Evolutionary conservation across 1,139 yeast species (phyloP), one percentile per base, ranked within the genome.

Genomic region (Saccharomyces hybrid): DNA sequence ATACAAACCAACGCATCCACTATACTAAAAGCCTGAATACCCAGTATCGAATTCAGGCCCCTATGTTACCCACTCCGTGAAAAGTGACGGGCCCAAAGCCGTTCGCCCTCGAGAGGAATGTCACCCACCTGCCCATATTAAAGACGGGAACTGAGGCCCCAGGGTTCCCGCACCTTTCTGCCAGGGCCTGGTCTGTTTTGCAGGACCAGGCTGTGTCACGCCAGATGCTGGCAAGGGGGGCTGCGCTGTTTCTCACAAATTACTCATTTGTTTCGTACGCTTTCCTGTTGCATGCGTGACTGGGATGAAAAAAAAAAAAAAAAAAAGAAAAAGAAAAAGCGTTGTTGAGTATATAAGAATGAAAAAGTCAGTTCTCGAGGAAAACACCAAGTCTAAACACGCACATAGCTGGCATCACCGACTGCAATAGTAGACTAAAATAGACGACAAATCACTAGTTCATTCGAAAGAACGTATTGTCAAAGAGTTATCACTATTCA

Each of bases 211-310:
- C 44, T 38, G 44, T 9, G 44, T 38, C 44, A 38, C 44, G 25
- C 3, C 25, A 5, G 44, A 5, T 38, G n/a, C 26, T 38, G n/a
- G 16, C 16, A 34, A 16, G 20, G 44, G 13, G 44, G 44, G 44
- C 44, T 38, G 44, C 44, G 11, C 3, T 38, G 44, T 38, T 38
- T 38, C 44, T n/a, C 11, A 38, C 25, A 14, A 5, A 38, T 38
- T 38, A 38, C 44, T 38, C 44, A 38, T 38, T 38, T 16, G 44
- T 38, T 38, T 38, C 44, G 44, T 38, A n/a, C 23, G 44, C 44
- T 38, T 20, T 38, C 44, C n/a, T 16, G 11, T 38, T 20, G 25
- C 44, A 6, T n/a, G 44, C 44, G 11, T 38, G 44, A 38, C 44
- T 38, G 7, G 25, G n/a, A 16, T 38, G 25, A 11, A 38, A 38